Evolutionary conservation across 75 land plant species (phyloP), one percentile per base, ranked within the genome.

Genomic region (Sequoia sempervirens): DNA sequence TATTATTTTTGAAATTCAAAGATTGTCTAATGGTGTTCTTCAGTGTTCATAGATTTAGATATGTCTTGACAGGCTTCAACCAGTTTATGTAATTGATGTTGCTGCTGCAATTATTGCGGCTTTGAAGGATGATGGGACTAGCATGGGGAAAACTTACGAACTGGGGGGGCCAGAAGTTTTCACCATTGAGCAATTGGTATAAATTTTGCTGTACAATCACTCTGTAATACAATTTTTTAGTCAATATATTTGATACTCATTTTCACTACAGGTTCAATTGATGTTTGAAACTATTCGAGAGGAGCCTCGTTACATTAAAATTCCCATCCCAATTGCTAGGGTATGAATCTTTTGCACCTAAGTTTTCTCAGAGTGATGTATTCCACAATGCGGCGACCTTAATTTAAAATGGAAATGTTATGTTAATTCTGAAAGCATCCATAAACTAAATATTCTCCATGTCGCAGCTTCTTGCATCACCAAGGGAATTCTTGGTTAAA

Each of bases 121-220:
- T 70, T 90, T 97, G 86, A 93, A 93, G 84, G 99, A 97, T 84
- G 94, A 97, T 85, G 99, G 99, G n/a, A 83, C 88, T 9, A 94
- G 95, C 88, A 92, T 94, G 90, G 99, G 99, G 78, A 94, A 90
- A 85, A 86, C 89, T 41, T 97, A 93, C 89, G 98, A 97, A 86
- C 91, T 97, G 11, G 99, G 98, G 83, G 98, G 99, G 20, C 99
- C 99, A 45, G 96, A 97, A 45, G 87, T 96, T 82, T 92, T 86
- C 72, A 94, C 96, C 20, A 83, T 93, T 30, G 89, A 94, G 79
- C 90, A 97, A 80, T 89, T 97, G 89, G 99, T 97, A 91, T 85
- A 26, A 41, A 82, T 66, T 79, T 26, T 81, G 54, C 52, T 50
- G 18, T 64, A 40, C 28, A 78, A 32, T 17, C 45, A 68, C 14